Percentiles rank a stretch among this genome's conserved stretches.
Conservation (phyloP, 257 asterid species). For the Voacanga thouarsii region DNA sequence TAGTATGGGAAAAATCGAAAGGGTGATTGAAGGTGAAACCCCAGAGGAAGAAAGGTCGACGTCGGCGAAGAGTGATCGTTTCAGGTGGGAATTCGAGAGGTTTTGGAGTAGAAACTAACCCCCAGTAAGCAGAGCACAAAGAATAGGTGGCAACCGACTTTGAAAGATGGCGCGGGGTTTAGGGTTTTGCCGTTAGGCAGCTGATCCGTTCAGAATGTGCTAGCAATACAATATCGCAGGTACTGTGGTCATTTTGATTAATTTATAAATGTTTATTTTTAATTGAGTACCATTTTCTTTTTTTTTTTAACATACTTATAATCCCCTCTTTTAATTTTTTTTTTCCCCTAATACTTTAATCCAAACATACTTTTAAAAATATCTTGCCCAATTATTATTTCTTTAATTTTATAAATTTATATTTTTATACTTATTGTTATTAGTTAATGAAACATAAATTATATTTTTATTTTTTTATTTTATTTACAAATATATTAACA, state of each 20-base stretch:
- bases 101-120: neutral
- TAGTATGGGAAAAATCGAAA: neutral
- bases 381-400: too few relatives aligned
- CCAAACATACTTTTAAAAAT: too few relatives aligned
- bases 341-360: too few relatives aligned
- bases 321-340: too few relatives aligned
- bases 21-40: neutral
- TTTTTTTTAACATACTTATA: too few relatives aligned
- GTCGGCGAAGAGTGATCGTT: neutral
- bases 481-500: too few relatives aligned
- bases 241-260: neutral
- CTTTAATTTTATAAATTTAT: too few relatives aligned
- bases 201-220: neutral
- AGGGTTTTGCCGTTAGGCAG: constrained; percentile 10
- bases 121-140: neutral
- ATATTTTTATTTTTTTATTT: too few relatives aligned
- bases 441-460: too few relatives aligned
- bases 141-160: neutral
- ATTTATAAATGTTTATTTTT: too few relatives aligned
- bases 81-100: neutral
- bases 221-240: neutral
- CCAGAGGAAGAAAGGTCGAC: neutral
- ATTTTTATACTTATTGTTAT: too few relatives aligned
- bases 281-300: too few relatives aligned
- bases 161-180: constrained; percentile 19